Base-by-base conservation (phyloP, 202 grass and related monocot genomes). In the Brachypodium distachyon region DNA sequence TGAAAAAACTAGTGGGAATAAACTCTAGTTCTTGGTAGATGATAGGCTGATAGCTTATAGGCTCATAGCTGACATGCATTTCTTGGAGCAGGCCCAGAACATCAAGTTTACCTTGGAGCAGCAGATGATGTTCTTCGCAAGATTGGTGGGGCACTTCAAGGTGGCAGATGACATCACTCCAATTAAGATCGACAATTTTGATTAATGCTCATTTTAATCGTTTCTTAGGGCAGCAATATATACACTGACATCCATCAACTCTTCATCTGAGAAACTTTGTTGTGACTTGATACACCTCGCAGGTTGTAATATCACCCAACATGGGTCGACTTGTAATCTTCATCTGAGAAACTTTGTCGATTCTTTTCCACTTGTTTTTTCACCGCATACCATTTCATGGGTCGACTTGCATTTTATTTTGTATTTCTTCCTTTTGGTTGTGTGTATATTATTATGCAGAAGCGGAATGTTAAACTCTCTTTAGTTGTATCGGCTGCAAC, bases 21-120 rank as follows among this genome's bases (percentile, higher is more conserved):
- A 56, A 55, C 18, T 72, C 3, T 53, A 81, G 77, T 47, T 32
- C 41, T 26, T 53, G 28, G 64, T 22, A 28, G 28, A 12, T 17
- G 7, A 13, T n/a, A n/a, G n/a, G n/a, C n/a, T n/a, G n/a, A 54
- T 46, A 5, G 27, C 48, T 44, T 19, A 59, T 26, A 34, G 10
- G 27, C 48, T 44, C 26, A 59, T 26, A 34, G 10, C 40, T 76
- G 39, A 74, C 31, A 3, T 21, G 42, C 39, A 6, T 40, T 69
- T 78, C 31, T 77, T 68, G 65, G 53, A 54, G 4, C 33, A 72
- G 94, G 82, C 91, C 21, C 86, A 92, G 79, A 97, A 94, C 71
- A 97, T 97, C 71, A 88, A 90, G 76, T 97, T 92, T 76, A 97
- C 94, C 9, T 78, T 90, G 88, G 94, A 97, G 87, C 94, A 97